A percentile compares a stretch with the other conserved stretches of the same genome.
Conservation (phyloP, 371 early-diverging fungal genomes). For the Dichotomocladium elegans region DNA sequence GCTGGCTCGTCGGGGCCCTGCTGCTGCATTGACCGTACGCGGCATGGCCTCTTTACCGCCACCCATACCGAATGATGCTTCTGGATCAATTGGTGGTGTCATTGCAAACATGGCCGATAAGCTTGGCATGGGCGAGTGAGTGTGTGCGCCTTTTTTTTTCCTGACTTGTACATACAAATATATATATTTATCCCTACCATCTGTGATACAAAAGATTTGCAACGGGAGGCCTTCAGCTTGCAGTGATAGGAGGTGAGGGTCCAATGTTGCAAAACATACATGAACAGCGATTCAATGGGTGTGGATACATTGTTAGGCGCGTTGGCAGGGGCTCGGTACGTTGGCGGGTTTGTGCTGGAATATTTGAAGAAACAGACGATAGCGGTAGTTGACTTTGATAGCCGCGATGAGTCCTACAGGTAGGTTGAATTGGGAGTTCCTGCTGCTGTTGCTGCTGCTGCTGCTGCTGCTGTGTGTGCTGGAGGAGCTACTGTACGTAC, state of each 20-base stretch:
- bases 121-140: conserved; percentile 53
- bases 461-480: no score
- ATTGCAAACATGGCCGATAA: conserved; percentile 43
- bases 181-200: background rate
- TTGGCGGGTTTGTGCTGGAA: conserved; percentile 46
- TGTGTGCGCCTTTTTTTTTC: background rate
- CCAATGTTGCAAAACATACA: background rate
- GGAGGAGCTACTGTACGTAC: no score
- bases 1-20: no score
- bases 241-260: conserved; percentile 35
- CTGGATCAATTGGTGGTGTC: conserved; percentile 30
- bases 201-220: conserved; percentile 34
- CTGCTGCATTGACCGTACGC: no score
- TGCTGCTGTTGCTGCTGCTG: no score
- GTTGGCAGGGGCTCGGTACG: conserved; percentile 37
- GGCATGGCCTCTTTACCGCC: no score
- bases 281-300: background rate
- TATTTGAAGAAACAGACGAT: conserved; percentile 52
- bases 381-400: conserved; percentile 59
- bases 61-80: no score
- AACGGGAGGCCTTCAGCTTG: conserved; percentile 47
- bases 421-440: conserved; percentile 6
- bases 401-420: conserved; percentile 59
- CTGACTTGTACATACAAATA: background rate
- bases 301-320: conserved; percentile 9